phyloP scores from a whole-genome alignment of 352 stramenopile species.

The Pythium brachiatum region DNA sequence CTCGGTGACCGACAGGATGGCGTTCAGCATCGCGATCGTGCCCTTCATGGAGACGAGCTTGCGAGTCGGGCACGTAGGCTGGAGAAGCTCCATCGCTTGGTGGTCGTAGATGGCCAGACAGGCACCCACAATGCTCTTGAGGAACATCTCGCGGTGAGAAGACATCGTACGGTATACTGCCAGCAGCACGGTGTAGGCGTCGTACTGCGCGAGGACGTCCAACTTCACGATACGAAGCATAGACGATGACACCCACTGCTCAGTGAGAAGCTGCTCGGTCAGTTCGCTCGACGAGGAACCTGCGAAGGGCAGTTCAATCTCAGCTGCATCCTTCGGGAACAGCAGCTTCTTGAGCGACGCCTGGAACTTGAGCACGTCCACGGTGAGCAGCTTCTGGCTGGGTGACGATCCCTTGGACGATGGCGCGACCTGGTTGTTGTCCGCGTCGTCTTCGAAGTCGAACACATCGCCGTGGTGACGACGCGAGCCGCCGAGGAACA shows the following conservation, averaged over 20 bases:
- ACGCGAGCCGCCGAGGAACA: conserved; percentile 46
- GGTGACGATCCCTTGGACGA: conserved; percentile 6
- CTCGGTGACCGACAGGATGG: conserved; percentile 43
- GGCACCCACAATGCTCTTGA: conserved; percentile 34
- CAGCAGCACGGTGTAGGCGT: conserved; percentile 55
- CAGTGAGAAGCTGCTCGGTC: conserved; percentile 41
- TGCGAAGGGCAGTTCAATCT: conserved; percentile 25
- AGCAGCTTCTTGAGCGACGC: conserved; percentile 46
- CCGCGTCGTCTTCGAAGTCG: conserved; percentile 65
- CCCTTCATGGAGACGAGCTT: conserved; percentile 57
- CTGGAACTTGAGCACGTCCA: conserved; percentile 72
- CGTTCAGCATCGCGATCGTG: conserved; percentile 49
- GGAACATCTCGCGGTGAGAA: conserved; percentile 31
- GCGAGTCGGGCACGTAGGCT: not conserved
- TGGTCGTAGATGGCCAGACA: conserved; percentile 71
- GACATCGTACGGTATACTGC: conserved; percentile 49
- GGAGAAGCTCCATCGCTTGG: conserved; percentile 38
- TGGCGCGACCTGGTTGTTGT: conserved; percentile 17
- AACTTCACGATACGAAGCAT: conserved; percentile 53
- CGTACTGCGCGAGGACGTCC: conserved; percentile 56
- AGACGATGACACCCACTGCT: conserved; percentile 46
- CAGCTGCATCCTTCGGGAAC: conserved; percentile 27
- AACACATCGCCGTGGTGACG: conserved; percentile 57
- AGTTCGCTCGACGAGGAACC: conserved; percentile 32
- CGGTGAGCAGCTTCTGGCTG: conserved; percentile 31